Evolutionary conservation across 169 alveolate species (phyloP).

Genomic region (Plasmodium coatneyi): DNA sequence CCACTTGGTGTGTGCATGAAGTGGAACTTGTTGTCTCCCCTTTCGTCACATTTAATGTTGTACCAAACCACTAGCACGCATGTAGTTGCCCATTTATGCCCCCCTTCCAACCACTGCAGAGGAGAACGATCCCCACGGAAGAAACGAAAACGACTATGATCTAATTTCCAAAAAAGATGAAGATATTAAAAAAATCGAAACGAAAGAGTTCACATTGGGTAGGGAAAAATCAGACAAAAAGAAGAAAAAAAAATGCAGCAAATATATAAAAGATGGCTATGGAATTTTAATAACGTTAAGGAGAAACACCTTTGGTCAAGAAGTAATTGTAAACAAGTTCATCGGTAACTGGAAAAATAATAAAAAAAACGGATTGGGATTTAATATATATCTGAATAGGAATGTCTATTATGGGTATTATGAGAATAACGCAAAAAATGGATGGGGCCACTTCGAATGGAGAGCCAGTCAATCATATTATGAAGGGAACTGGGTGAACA

Average conservation of each 20-base stretch:
- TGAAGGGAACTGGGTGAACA: conserved; percentile 60
- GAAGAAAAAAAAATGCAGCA: conserved; percentile 26
- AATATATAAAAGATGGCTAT: conserved; percentile 53
- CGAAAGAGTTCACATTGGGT: not conserved
- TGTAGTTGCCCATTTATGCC: not conserved
- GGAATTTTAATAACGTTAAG: conserved; percentile 43
- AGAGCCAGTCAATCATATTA: conserved; percentile 12
- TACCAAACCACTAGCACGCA: not conserved
- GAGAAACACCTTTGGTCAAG: conserved; percentile 29
- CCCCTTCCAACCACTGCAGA: not conserved
- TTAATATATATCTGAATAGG: conserved; percentile 50
- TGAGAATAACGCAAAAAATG: conserved; percentile 55
- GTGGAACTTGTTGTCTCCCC: not conserved
- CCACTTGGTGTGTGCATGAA: not conserved
- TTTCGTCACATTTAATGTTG: not conserved
- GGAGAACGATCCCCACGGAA: not conserved
- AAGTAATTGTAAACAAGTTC: conserved; percentile 39
- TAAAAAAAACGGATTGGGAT: conserved; percentile 67
- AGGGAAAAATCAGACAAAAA: conserved; percentile 36
- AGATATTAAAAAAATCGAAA: conserved; percentile 26
- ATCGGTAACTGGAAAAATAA: conserved; percentile 68
- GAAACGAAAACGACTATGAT: not conserved
- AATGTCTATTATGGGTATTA: conserved; percentile 66
- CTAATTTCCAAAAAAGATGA: not conserved
- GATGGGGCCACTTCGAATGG: conserved; percentile 69